Evolutionary conservation across 768 basidiomycete genomes (phyloP), one percentile per base, ranked within the genome.

Genomic region (Lactarius pseudohatsudake): DNA sequence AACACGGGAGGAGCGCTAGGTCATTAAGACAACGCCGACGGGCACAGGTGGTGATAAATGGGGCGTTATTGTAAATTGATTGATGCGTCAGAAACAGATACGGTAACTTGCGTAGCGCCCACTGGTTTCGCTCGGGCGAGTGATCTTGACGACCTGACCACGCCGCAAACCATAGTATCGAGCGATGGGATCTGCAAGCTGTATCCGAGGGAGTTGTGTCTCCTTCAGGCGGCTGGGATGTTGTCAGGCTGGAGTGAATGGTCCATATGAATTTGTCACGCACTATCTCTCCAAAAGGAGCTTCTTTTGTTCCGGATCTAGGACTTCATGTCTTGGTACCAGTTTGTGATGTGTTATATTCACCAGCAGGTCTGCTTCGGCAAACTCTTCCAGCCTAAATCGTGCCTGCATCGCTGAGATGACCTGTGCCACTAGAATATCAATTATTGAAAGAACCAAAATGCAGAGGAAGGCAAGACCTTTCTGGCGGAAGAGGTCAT

Each of bases 61-160:
- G 50, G 38, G 26, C 22, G 30, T 45, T 53, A 53, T 53, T 26
- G 45, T 15, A 20, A 5, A 28, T 58, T 55, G 62, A 56, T 67
- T 45, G 66, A 67, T 60, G 57, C 57, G 15, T 77, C 81, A 92
- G 78, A 92, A 94, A 79, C 92, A 93, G 76, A 94, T 92, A 68
- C 92, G 90, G 81, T 94, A 94, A 74, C 92, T 94, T 61, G 92
- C 90, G 72, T 94, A 96, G 66, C 93, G 86, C 59, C 96, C 96
- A 69, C 91, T 92, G 20, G 97, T 99, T 82, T 98, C 97, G 78
- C 92, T 95, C 32, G 95, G 92, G 73, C 97, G 82, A 66, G 91
- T 98, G 73, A 99, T 98, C 82, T 97, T 98, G 77, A 99, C 97
- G 57, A 99, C 97, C 76, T 96, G 94, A 32, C 96, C 96, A 59